These are phyloP conservation scores for Mucor circinelloides DNA, from an alignment of 371 early-diverging fungal species.

Conservation along the genomic window DNA sequence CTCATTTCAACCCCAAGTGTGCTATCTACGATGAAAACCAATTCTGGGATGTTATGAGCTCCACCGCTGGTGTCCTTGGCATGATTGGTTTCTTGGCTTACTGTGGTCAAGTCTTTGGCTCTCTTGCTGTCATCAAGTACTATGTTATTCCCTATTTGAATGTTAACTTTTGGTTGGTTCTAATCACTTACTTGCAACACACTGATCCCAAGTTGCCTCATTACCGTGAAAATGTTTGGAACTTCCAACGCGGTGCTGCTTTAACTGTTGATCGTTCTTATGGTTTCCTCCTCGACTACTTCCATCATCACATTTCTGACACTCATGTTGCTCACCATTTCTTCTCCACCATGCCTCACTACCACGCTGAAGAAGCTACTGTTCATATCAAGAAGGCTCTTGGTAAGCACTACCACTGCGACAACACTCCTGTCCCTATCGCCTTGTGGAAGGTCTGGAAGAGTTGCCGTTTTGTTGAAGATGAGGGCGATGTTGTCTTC, in stretches of 20 bases:
- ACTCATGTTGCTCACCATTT: slow-evolving; percentile 89
- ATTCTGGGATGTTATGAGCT: slow-evolving; percentile 62
- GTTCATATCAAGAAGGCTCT: slow-evolving; percentile 70
- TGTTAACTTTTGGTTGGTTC: slow-evolving; percentile 86
- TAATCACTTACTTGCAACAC: slow-evolving; percentile 91
- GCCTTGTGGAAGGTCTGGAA: slow-evolving; percentile 68
- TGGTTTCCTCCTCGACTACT: slow-evolving; percentile 77
- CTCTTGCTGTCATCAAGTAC: slow-evolving; percentile 68
- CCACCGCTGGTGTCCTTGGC: slow-evolving; percentile 68
- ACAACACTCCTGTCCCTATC: slow-evolving; percentile 63
- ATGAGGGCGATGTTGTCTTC: slow-evolving; percentile 70
- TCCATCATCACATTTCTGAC: slow-evolving; percentile 83
- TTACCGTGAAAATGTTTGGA: slow-evolving; percentile 78
- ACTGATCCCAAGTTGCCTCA: slow-evolving; percentile 83
- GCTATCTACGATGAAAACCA: slow-evolving; percentile 77
- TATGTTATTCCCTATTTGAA: slow-evolving; percentile 85
- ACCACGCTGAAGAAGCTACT: slow-evolving; percentile 87
- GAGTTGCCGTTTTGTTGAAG: slow-evolving; percentile 84
- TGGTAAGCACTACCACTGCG: slow-evolving; percentile 75
- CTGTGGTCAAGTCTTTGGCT: slow-evolving; percentile 55
- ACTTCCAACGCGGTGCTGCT: slow-evolving; percentile 85
- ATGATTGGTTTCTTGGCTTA: slow-evolving; percentile 58
- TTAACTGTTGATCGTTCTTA: slow-evolving; percentile 84
- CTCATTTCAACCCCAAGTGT: slow-evolving; percentile 81
- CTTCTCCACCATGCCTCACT: slow-evolving; percentile 91